Base-by-base conservation (phyloP, 1,139 yeast genomes). In the Blastobotrys ciferrii region DNA sequence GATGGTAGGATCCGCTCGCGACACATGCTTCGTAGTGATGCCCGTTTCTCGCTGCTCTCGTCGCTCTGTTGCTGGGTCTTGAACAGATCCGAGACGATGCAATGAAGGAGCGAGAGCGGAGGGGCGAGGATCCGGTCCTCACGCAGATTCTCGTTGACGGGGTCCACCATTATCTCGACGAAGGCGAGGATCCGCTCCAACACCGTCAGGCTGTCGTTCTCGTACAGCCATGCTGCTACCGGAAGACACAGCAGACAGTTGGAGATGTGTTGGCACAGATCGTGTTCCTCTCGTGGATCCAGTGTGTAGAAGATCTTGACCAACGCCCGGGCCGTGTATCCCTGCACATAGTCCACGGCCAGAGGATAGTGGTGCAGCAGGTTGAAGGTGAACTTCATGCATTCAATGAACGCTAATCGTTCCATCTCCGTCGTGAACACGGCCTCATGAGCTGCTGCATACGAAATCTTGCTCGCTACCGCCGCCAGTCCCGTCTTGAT, bases 311-410 rank as follows among this genome's bases (percentile, higher is more conserved):
- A 45, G 15, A 54, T 36, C 13, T 42, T 50, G 11, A 48, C 50
- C 49, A 53, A 48, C 31, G 45, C 50, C 6, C 31, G 44, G 11
- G 52, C 46, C 17, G 50, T 44, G 12, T 36, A 18, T 12, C 52
- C 56, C 20, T 46, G 45, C 31, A 55, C 33, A 15, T 43, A 18
- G 20, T 47, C 46, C 3, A 49, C 19, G n/a, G 53, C 32, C 13
- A 43, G 48, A 4, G 53, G 49, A 43, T 58, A 55, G 35, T 56
- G 56, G 42, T 59, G 60, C 38, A 54, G 44, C 32, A 59, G 47
- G 42, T 59, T 59, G 45, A 56, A 56, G 13, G 47, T 18, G 30
- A 55, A 37, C 33, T 58, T 58, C 43, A 58, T 49, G 43, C 52
- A 46, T 41, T 58, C 62, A 31, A 58, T 50, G 33, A 55, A 46